Evolutionary conservation across 768 basidiomycete genomes (phyloP).

Genomic region (Mycena sanguinolenta): DNA sequence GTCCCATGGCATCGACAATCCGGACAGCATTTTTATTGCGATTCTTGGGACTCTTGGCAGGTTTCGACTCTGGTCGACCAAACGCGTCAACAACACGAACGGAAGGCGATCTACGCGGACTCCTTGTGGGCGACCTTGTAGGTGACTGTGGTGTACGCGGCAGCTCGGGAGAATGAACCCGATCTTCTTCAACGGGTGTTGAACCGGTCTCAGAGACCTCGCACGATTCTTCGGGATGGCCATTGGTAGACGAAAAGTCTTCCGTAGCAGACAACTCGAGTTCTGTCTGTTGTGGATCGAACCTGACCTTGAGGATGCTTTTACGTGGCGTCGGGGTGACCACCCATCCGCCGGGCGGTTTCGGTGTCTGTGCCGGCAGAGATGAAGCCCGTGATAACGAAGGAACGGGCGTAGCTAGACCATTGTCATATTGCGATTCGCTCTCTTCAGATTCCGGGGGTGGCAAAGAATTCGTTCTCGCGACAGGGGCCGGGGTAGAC

Average conservation of each 20-base stretch:
- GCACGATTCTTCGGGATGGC: constrained; percentile 22
- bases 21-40: constrained; percentile 61
- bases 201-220: constrained; percentile 19
- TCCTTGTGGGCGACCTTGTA: constrained; percentile 34
- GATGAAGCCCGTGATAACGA: constrained; percentile 65
- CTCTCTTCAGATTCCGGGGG: constrained; percentile 37
- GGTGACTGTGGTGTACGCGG: constrained; percentile 34
- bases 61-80: constrained; percentile 59
- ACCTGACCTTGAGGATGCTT: constrained; percentile 79
- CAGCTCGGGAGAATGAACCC: constrained; percentile 34
- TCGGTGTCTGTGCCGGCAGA: constrained; percentile 69
- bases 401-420: constrained; percentile 60
- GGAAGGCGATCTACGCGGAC: constrained; percentile 61
- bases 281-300: constrained; percentile 59
- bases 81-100: constrained; percentile 82
- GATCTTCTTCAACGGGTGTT: constrained; percentile 21
- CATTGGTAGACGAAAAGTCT: constrained; percentile 28
- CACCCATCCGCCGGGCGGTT: constrained; percentile 78
- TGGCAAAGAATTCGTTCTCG: constrained; percentile 37
- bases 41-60: constrained; percentile 37
- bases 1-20: constrained; percentile 79
- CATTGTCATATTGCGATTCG: constrained; percentile 45
- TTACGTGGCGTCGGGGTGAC: constrained; percentile 69
- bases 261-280: constrained; percentile 35
- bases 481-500: constrained; percentile 42